Conservation (phyloP, 2,329 filamentous ascomycete species). For the Diaporthe nobilis region DNA sequence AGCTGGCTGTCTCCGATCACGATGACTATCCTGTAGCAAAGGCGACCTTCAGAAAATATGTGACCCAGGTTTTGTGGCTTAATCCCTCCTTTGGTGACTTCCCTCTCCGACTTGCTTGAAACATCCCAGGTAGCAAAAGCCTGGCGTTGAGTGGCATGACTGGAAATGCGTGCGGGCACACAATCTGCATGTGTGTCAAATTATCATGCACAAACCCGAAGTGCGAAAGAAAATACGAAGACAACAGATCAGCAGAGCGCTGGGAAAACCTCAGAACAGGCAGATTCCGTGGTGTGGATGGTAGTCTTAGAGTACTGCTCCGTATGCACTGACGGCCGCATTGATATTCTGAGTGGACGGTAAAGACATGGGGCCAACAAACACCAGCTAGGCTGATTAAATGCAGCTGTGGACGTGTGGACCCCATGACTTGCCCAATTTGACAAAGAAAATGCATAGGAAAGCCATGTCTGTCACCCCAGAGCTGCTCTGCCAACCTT, state of each 20-base stretch:
- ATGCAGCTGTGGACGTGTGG: not conserved
- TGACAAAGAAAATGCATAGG: not conserved
- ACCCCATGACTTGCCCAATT: too few relatives aligned
- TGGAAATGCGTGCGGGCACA: not conserved
- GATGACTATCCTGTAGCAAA: not conserved
- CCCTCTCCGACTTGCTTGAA: not conserved
- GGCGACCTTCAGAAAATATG: not conserved
- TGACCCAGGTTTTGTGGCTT: too few relatives aligned
- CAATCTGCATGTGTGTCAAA: not conserved
- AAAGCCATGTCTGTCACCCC: not conserved
- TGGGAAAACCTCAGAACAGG: not conserved
- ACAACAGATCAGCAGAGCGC: not conserved
- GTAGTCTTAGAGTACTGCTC: not conserved
- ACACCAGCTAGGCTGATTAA: not conserved
- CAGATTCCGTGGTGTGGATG: not conserved
- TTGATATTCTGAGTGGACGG: not conserved
- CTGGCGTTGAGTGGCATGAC: not conserved
- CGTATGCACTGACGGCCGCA: not conserved
- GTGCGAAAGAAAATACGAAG: not conserved
- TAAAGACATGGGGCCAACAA: not conserved
- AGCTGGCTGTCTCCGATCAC: not conserved
- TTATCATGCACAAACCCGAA: not conserved
- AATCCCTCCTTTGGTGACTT: not conserved
- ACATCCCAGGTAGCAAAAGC: not conserved
- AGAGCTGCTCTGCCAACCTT: not conserved